A percentile compares a stretch with the other conserved stretches of the same genome.
Conservation (phyloP, 495 filamentous ascomycete species). For the Ascodesmis nigricans region DNA sequence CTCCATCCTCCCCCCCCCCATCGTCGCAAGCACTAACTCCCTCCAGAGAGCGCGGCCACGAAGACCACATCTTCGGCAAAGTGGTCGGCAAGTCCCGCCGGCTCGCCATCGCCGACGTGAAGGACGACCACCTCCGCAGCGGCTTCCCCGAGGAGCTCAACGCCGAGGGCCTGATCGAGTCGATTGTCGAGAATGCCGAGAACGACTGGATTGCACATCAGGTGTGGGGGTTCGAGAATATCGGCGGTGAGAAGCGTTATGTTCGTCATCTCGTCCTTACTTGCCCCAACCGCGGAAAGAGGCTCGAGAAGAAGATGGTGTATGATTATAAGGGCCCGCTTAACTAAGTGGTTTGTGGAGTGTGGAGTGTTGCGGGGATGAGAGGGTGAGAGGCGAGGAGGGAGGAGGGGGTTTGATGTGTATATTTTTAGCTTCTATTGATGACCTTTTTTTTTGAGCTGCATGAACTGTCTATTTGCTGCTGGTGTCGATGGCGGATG, state of each 20-base stretch:
- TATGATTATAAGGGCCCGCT: constrained; percentile 35
- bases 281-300: constrained; percentile 36
- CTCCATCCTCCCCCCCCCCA: neutral
- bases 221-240: constrained; percentile 42
- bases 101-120: constrained; percentile 20
- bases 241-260: constrained; percentile 42
- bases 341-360: too few relatives aligned
- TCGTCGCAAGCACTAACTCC: neutral
- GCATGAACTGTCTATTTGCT: too few relatives aligned
- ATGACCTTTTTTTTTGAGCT: too few relatives aligned
- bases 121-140: constrained; percentile 27
- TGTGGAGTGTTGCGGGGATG: too few relatives aligned
- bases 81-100: constrained; percentile 41
- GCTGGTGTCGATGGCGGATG: too few relatives aligned
- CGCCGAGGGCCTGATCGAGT: constrained; percentile 30
- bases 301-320: constrained; percentile 43
- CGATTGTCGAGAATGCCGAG: constrained; percentile 32
- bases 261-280: constrained; percentile 22
- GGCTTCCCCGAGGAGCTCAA: constrained; percentile 32
- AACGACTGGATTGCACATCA: constrained; percentile 38
- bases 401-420: too few relatives aligned
- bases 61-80: constrained; percentile 61
- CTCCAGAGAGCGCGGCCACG: constrained; percentile 35
- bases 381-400: too few relatives aligned
- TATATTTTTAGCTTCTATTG: too few relatives aligned